These are phyloP conservation scores for Pseudogymnoascus sp. DNA, from an alignment of 2,329 filamentous ascomycete genomes.

Conservation along the genomic window DNA sequence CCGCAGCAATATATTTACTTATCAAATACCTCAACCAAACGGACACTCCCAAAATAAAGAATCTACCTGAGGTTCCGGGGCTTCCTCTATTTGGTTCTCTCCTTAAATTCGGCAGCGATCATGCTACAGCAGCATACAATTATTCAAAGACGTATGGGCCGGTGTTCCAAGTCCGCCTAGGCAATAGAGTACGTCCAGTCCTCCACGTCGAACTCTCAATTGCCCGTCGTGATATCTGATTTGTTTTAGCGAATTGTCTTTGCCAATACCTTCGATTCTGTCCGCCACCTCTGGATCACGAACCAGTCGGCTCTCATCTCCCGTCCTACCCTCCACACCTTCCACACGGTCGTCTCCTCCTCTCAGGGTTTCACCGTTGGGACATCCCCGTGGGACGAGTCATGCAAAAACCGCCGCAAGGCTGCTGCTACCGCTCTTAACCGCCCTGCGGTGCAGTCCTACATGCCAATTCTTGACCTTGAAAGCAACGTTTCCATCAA, in stretches of 20 bases:
- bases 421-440: slow-evolving; percentile 73
- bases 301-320: slow-evolving; percentile 72
- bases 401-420: slow-evolving; percentile 67
- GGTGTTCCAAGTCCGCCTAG: slow-evolving; percentile 59
- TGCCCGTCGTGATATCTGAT: slow-evolving; percentile 5
- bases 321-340: slow-evolving; percentile 70
- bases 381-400: slow-evolving; percentile 76
- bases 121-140: slow-evolving; percentile 45
- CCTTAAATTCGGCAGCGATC: slow-evolving; percentile 48
- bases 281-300: slow-evolving; percentile 67
- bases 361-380: slow-evolving; percentile 77
- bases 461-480: slow-evolving; percentile 75
- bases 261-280: slow-evolving; percentile 68
- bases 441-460: slow-evolving; percentile 64
- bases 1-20: slow-evolving; percentile 21
- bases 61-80: slow-evolving; percentile 52
- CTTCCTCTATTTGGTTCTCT: slow-evolving; percentile 56
- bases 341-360: slow-evolving; percentile 68
- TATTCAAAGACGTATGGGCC: slow-evolving; percentile 54
- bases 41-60: slow-evolving; percentile 52
- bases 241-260: slow-evolving; percentile 56
- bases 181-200: slow-evolving; percentile 46
- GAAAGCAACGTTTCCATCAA: slow-evolving; percentile 65
- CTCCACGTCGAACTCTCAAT: not conserved
- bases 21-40: slow-evolving; percentile 36